These are phyloP conservation scores for Sugiyamaella mastotermitis DNA, from an alignment of 805 yeast genomes.

Conservation along the genomic window DNA sequence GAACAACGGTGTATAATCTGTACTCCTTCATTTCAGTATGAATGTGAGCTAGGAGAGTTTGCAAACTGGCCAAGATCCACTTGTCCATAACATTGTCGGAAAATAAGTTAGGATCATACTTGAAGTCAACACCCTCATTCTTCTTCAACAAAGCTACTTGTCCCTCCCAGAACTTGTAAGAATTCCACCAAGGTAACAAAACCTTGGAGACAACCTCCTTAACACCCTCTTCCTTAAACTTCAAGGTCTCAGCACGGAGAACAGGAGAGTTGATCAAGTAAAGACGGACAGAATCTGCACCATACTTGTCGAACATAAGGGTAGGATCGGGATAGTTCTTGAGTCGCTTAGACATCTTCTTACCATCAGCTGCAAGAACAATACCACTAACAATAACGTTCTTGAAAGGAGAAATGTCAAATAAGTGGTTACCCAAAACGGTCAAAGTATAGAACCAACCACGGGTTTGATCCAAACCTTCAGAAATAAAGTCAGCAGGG, in stretches of 20 bases:
- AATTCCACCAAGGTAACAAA: constrained; percentile 97
- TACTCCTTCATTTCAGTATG: constrained; percentile 87
- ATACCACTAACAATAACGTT: constrained; percentile 96
- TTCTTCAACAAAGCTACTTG: constrained; percentile 82
- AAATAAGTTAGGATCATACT: constrained; percentile 55
- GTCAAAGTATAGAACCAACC: constrained; percentile 99
- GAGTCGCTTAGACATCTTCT: constrained; percentile 97
- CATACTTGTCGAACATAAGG: constrained; percentile 74
- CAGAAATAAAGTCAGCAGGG: constrained; percentile 97
- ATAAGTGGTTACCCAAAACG: constrained; percentile 91
- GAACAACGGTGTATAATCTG: constrained; percentile 93
- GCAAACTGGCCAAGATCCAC: constrained; percentile 96
- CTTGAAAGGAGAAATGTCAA: constrained; percentile 87
- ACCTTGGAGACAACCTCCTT: constrained; percentile 96
- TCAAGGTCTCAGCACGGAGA: constrained; percentile 90
- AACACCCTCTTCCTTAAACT: constrained; percentile 98
- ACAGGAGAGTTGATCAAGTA: constrained; percentile 97
- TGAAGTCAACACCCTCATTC: constrained; percentile 61
- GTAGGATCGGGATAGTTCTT: constrained; percentile 97
- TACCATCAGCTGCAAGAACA: constrained; percentile 96
- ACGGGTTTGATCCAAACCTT: constrained; percentile 99
- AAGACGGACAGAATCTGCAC: constrained; percentile 96
- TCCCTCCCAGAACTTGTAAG: constrained; percentile 93
- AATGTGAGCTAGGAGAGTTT: constrained; percentile 78
- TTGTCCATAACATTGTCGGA: constrained; percentile 93